A percentile compares a stretch with the other conserved stretches of the same genome.
phyloP scores from a whole-genome alignment of 2,329 filamentous ascomycete genomes.

The Stagonosporopsis tanaceti region DNA sequence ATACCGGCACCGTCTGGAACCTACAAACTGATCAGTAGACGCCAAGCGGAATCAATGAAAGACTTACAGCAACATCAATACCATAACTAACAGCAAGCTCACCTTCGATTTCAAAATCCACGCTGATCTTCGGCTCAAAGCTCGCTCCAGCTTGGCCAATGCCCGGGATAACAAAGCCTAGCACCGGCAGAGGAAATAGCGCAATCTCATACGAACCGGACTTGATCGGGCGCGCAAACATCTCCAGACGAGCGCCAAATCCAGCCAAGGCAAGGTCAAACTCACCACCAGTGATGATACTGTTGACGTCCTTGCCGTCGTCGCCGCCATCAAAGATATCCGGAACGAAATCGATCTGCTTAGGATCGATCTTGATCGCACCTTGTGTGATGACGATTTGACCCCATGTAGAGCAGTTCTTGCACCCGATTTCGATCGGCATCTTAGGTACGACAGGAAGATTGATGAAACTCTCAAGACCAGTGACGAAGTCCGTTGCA shows the following conservation, averaged over 20 bases:
- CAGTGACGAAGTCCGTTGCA: conserved; percentile 26
- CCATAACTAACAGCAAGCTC: conserved; percentile 47
- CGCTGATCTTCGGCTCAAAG: conserved; percentile 40
- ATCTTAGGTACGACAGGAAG: conserved; percentile 24
- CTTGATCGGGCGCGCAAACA: conserved; percentile 38
- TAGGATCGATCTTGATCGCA: conserved; percentile 37
- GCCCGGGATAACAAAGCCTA: conserved; percentile 46
- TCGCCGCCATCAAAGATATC: conserved; percentile 36
- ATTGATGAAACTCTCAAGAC: conserved; percentile 20
- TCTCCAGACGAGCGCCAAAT: conserved; percentile 46
- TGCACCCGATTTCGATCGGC: conserved; percentile 47
- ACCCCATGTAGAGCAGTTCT: conserved; percentile 46
- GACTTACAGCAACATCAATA: conserved; percentile 47
- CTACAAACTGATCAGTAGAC: conserved; percentile 20
- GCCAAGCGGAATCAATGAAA: background rate
- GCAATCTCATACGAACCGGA: conserved; percentile 34
- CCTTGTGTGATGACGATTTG: conserved; percentile 43
- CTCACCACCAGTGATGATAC: conserved; percentile 44
- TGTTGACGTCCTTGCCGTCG: conserved; percentile 34
- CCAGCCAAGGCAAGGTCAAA: conserved; percentile 42
- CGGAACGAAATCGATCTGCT: conserved; percentile 34
- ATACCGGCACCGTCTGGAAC: conserved; percentile 43
- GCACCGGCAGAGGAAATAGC: conserved; percentile 37
- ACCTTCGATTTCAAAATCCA: conserved; percentile 38
- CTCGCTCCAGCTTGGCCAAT: conserved; percentile 48